Evolutionary conservation across 495 filamentous ascomycete genomes (phyloP), one percentile per base, ranked within the genome.

Genomic region (Trypethelium eluteriae): DNA sequence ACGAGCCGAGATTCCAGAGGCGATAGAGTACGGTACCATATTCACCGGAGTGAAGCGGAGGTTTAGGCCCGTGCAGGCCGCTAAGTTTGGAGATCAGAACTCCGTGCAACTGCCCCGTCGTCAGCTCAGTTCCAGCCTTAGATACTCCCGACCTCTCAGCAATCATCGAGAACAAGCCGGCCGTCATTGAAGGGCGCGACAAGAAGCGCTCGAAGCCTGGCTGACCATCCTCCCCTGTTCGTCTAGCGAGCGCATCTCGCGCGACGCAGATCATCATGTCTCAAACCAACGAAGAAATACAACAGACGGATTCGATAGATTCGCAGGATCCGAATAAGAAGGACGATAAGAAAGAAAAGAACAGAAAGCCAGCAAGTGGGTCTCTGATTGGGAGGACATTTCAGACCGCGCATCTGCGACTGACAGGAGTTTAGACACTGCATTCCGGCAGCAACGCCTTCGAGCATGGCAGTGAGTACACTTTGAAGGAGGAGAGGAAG

Each of bases 391-490:
- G 62, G 44, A 39, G 62, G 38, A 73, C 41, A 44, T 34, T 25
- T 35, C 41, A 35, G 64, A 7, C 2, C 36, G 6, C 7, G 18
- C 25, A 38, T 25, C 14, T 44, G 11, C 50, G 53, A 65, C 53
- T 71, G 67, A 71, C 63, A 38, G 7, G 39, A 49, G 62, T 39
- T 2, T 71, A 93, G 89, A 96, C 81, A 96, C 91, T 63, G 92
- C 92, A 35, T 96, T 96, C 74, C 84, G 92, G 66, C 92, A 96
- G 74, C 92, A 96, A 72, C 85, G 92, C 72, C 74, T 96, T 72
- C 95, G 96, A 78, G 92, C 92, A 76, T 96, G 92, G 92, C 92
- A 96, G 87, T 92, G 79, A 80, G 88, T 79, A 47, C 32, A 59
- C 32, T 38, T 70, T 65, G 64, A 5, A 7, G 18, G 3, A 18